These are phyloP conservation scores for Lactarius sp. DNA, from an alignment of 768 basidiomycete genomes.

Conservation along the genomic window DNA sequence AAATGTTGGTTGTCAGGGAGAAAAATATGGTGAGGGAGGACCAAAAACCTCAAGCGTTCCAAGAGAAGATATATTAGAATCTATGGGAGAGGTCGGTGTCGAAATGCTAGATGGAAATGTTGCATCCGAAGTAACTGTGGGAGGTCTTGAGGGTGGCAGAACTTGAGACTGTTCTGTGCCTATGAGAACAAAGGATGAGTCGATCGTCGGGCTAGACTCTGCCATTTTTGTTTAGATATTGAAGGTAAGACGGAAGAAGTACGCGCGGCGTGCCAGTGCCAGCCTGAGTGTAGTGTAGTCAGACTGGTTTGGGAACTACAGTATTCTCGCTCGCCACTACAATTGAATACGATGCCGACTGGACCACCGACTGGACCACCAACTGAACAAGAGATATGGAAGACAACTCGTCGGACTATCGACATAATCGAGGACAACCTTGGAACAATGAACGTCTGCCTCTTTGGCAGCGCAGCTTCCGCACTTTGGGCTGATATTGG, in stretches of 20 bases:
- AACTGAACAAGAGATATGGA: slow-evolving; percentile 1
- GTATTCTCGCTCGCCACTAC: too few species aligned
- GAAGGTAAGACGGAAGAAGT: neutral
- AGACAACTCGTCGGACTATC: slow-evolving; percentile 6
- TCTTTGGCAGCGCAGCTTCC: slow-evolving; percentile 12
- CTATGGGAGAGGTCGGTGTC: slow-evolving; percentile 18
- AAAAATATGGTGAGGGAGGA: neutral
- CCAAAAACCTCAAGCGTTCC: slow-evolving; percentile 10
- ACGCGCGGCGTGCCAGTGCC: neutral
- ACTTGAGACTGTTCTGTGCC: slow-evolving; percentile 15
- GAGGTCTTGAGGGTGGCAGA: slow-evolving; percentile 8
- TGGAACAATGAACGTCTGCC: neutral
- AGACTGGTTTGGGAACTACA: too few species aligned
- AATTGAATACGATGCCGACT: too few species aligned
- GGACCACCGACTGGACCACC: neutral
- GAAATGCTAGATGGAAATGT: slow-evolving; percentile 22
- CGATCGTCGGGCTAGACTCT: slow-evolving; percentile 4
- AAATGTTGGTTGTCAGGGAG: neutral
- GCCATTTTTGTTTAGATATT: neutral
- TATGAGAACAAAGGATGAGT: slow-evolving; percentile 16
- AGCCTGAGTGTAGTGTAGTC: too few species aligned
- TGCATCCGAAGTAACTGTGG: slow-evolving; percentile 12
- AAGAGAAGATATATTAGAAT: slow-evolving; percentile 14
- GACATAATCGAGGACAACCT: neutral
- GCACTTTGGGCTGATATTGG: slow-evolving; percentile 8